These are phyloP conservation scores for Botrytis aclada DNA, from an alignment of 2,329 filamentous ascomycete genomes.

Conservation along the genomic window DNA sequence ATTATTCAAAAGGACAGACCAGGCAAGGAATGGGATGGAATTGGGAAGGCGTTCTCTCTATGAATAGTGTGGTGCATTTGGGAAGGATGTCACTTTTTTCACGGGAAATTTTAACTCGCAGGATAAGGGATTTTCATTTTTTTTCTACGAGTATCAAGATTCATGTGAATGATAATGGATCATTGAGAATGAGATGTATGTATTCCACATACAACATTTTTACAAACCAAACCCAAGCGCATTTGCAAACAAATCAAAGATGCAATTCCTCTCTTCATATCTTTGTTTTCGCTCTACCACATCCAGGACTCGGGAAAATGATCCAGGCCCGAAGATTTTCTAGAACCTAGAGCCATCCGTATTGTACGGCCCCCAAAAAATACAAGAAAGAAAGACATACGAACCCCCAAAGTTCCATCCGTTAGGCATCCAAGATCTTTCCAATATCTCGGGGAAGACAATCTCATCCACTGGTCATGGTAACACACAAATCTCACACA, in stretches of 20 bases:
- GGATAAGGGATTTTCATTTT: constrained; percentile 1
- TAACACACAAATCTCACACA: background rate
- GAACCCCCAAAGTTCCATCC: too few species aligned
- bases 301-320: background rate
- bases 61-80: background rate
- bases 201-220: constrained; percentile 9
- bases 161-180: constrained; percentile 14
- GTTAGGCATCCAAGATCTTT: background rate
- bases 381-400: background rate
- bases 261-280: background rate
- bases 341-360: background rate
- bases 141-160: constrained; percentile 3
- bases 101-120: background rate
- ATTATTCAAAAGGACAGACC: background rate
- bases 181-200: constrained; percentile 11
- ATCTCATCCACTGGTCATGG: background rate
- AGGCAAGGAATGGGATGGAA: constrained; percentile 6
- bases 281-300: background rate
- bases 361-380: background rate
- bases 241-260: constrained; percentile 8
- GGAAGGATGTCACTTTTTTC: background rate
- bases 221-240: background rate
- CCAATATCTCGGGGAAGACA: background rate
- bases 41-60: constrained; percentile 5
- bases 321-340: background rate